A percentile compares a stretch with the other conserved stretches of the same genome.
Conservation (phyloP, 2,329 filamentous ascomycete species). For the Talaromyces sp. region DNA sequence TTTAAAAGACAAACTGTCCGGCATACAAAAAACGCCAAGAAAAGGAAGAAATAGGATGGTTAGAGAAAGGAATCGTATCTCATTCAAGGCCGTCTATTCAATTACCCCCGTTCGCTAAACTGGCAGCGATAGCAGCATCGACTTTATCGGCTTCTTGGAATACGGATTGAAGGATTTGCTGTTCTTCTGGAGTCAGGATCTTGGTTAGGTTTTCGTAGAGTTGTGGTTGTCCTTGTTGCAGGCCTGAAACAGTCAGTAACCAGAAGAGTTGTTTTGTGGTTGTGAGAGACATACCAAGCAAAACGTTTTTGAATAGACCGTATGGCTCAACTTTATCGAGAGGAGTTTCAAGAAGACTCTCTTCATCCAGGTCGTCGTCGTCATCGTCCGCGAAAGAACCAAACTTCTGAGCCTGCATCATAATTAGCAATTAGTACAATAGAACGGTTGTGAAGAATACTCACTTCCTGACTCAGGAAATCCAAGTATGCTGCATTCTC, state of each 20-base stretch:
- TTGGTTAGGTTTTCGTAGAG: conserved; percentile 78
- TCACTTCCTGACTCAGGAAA: conserved; percentile 86
- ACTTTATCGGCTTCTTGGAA: conserved; percentile 66
- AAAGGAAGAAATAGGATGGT: background rate
- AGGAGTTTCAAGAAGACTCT: conserved; percentile 85
- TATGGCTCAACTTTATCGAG: conserved; percentile 96
- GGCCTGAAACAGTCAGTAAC: conserved; percentile 51
- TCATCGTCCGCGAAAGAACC: conserved; percentile 66
- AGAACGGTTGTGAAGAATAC: background rate
- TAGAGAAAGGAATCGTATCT: background rate
- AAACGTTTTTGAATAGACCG: conserved; percentile 74
- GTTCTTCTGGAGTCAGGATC: conserved; percentile 75
- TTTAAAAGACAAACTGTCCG: background rate
- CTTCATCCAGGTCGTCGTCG: conserved; percentile 88
- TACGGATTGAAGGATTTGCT: conserved; percentile 72
- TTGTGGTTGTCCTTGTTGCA: conserved; percentile 87
- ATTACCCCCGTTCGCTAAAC: conserved; percentile 29
- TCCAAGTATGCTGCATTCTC: conserved; percentile 93
- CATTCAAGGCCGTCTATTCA: conserved; percentile 10
- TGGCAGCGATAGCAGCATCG: conserved; percentile 35
- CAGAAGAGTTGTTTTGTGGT: background rate
- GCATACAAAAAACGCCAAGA: conserved; percentile 2
- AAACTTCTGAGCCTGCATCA: conserved; percentile 71
- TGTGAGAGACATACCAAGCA: conserved; percentile 65
- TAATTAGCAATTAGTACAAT: background rate